Evolutionary conservation across 1,139 yeast species (phyloP), one percentile per base, ranked within the genome.

Genomic region (Hyphopichia burtonii): DNA sequence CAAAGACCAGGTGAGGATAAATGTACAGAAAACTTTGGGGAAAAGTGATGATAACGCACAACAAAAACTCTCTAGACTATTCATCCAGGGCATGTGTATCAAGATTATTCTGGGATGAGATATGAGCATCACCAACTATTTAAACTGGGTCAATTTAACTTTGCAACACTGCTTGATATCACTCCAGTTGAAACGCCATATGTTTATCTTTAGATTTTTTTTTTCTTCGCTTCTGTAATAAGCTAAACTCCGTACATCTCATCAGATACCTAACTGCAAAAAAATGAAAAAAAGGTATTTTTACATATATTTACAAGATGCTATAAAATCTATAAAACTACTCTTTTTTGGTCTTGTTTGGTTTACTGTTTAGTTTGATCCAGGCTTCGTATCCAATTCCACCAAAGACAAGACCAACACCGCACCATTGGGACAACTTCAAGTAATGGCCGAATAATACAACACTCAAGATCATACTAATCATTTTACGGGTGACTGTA

Each of bases 401-500:
- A 2, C 82, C 78, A 66, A 91, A 91, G 2, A 93, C 99, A 42
- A 88, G 65, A 1, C 62, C 48, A 5, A 93, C 83, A 0, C 98
- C 98, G 1, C 68, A 38, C 89, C 96, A 86, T 64, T 94, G 98
- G 4, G 71, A 67, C 1, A 44, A 7, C 27, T 69, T 73, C 51
- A 93, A 75, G 4, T 62, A 61, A 58, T 93, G 98, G 15, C 93
- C 94, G 65, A 90, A 93, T 52, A 93, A 69, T 2, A 88, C 61
- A 41, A 93, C 96, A 56, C 96, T 86, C 45, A 93, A 66, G 17
- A 90, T 74, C 98, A 93, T 91, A 40, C 97, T 89, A 41, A 90
- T 71, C 97, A 93, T 91, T 58, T 93, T 93, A 50, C 99, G 76
- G 1, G 99, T 91, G 8, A 93, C 97, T 0, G 98, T 94, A 16